Conservation (phyloP, 306 rosid species). For the Citrullus colocynthis region DNA sequence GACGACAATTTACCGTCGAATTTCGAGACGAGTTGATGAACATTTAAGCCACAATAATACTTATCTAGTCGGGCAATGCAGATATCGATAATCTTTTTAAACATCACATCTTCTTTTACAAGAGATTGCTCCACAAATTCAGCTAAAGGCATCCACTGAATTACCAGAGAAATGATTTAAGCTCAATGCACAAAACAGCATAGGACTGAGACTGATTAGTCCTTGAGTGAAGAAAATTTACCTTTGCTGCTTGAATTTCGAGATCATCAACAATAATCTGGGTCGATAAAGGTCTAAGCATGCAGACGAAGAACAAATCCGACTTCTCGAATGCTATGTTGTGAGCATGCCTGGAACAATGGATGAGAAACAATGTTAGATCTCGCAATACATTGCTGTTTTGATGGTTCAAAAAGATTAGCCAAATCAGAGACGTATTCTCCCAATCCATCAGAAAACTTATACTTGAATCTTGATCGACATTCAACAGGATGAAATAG, state of each 20-base stretch:
- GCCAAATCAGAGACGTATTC: neutral
- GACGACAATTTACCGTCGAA: conserved; percentile 74
- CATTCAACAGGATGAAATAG: neutral
- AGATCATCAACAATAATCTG: conserved; percentile 54
- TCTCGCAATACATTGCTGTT: neutral
- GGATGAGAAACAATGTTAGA: neutral
- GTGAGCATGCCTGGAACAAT: conserved; percentile 65
- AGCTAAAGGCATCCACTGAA: conserved; percentile 86
- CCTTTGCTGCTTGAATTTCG: conserved; percentile 91
- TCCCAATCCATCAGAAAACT: neutral
- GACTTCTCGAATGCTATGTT: conserved; percentile 82
- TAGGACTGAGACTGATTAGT: neutral
- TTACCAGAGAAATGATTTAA: neutral
- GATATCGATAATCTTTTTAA: conserved; percentile 62
- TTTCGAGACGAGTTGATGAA: conserved; percentile 61
- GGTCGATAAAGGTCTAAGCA: conserved; percentile 67
- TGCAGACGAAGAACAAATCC: conserved; percentile 89
- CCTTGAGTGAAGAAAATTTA: conserved; percentile 10
- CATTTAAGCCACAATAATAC: conserved; percentile 59
- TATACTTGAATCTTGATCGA: neutral
- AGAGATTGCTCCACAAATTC: conserved; percentile 82
- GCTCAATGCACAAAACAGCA: neutral
- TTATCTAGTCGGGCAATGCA: conserved; percentile 61
- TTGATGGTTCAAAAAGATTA: neutral
- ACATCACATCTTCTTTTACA: conserved; percentile 69